Percentiles rank a stretch among this genome's conserved stretches.
These are phyloP conservation scores for Aspergillus sp. DNA, from an alignment of 2,329 filamentous ascomycete species.

Conservation along the genomic window DNA sequence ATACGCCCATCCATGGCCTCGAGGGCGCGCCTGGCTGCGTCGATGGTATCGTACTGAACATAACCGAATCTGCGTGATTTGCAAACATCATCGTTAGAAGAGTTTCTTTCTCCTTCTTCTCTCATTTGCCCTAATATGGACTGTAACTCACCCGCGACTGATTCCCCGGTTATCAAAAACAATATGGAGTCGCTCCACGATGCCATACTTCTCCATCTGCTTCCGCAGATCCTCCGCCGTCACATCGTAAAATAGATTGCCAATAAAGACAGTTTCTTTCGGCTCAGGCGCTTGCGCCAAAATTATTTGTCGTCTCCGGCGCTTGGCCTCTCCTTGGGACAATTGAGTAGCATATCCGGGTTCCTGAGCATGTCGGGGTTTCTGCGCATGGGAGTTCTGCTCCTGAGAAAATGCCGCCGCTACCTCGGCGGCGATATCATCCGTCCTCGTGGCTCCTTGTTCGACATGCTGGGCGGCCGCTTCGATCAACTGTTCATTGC, in stretches of 20 bases:
- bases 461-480: not conserved
- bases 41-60: conserved; percentile 57
- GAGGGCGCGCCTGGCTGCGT: conserved; percentile 57
- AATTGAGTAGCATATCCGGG: no score
- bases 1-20: conserved; percentile 58
- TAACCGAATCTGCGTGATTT: conserved; percentile 60
- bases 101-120: not conserved
- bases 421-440: not conserved
- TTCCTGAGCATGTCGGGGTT: no score
- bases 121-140: not conserved
- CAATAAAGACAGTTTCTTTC: conserved; percentile 59
- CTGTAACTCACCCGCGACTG: conserved; percentile 63
- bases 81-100: conserved; percentile 3
- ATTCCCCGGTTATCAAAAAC: conserved; percentile 62
- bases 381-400: not conserved
- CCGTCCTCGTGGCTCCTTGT: not conserved
- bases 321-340: not conserved
- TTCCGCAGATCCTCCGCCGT: conserved; percentile 59
- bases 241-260: conserved; percentile 70
- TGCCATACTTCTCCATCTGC: conserved; percentile 60
- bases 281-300: conserved; percentile 15
- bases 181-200: conserved; percentile 54
- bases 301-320: not conserved
- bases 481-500: conserved; percentile 6
- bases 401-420: not conserved